Percentiles rank a stretch among this genome's conserved stretches.
Conservation (phyloP, 116 monocot species). For the Phalaenopsis hybrid region DNA sequence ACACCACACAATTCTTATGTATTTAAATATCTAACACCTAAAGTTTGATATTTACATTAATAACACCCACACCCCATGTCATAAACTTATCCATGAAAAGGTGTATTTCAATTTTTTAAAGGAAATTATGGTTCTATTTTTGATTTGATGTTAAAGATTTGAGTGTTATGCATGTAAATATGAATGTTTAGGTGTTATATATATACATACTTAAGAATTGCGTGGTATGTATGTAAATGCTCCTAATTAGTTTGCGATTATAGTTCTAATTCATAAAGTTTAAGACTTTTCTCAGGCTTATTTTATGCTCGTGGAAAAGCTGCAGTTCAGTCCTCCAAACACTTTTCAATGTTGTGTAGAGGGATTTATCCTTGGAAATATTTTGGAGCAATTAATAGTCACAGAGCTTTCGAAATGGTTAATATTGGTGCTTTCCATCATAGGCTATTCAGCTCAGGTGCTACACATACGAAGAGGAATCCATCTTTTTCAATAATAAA, state of each 20-base stretch:
- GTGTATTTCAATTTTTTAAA: too few species aligned
- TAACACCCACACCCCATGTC: too few species aligned
- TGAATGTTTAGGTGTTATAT: too few species aligned
- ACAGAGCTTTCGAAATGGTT: slow-evolving; percentile 1
- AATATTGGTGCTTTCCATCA: slow-evolving; percentile 17
- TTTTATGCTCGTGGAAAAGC: not conserved
- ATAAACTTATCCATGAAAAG: too few species aligned
- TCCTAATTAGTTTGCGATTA: not conserved
- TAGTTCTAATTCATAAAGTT: not conserved
- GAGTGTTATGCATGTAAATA: too few species aligned
- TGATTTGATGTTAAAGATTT: too few species aligned
- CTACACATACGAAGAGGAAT: slow-evolving; percentile 41
- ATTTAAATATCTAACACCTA: too few species aligned
- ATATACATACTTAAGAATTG: too few species aligned
- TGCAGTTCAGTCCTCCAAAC: not conserved
- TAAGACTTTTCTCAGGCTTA: slow-evolving; percentile 17
- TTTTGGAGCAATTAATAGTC: slow-evolving; percentile 6
- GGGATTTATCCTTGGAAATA: slow-evolving; percentile 7
- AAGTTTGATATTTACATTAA: too few species aligned
- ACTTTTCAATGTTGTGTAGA: slow-evolving; percentile 7
- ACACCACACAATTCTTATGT: too few species aligned
- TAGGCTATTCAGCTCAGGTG: slow-evolving; percentile 37
- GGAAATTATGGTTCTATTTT: too few species aligned
- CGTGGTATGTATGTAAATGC: too few species aligned
- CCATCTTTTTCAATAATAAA: slow-evolving; percentile 57